Base-by-base conservation (phyloP, 1,139 yeast genomes). In the Candida albicans region DNA sequence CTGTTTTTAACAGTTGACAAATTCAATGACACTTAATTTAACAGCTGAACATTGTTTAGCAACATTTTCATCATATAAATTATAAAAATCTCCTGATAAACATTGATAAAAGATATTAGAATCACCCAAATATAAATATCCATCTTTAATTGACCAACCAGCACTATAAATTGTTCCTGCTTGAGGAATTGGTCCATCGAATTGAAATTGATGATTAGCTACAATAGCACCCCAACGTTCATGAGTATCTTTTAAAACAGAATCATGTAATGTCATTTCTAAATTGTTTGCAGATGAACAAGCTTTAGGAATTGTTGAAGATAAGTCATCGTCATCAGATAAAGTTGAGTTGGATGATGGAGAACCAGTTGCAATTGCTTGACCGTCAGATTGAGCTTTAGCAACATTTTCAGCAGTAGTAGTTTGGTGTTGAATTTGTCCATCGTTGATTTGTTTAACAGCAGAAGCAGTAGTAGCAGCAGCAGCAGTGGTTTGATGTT, bases 101-200 rank as follows among this genome's bases (percentile, higher is more conserved):
- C 95, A 86, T 74, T 84, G 89, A 80, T 78, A 85, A 82, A 86
- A 86, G 52, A 72, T 70, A 51, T 79, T 77, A 46, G 65, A 61
- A 67, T 73, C 70, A 70, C 93, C 93, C 54, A 86, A 70, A 48
- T 88, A 87, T 64, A 87, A 79, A 73, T 72, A 62, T 56, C 89
- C 89, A 44, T 80, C 84, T 45, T 65, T 57, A 57, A 84, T 68
- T 8, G 50, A 44, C 95, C 95, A 87, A 54, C 95, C 95, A 49
- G 82, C 87, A 61, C 95, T 95, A 69, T 82, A 85, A 68, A 86
- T 82, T 56, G 90, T 77, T 68, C 95, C 95, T 48, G 93, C 91
- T 77, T 86, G 95, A 59, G 93, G 93, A 69, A 91, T 90, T 56
- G 93, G 95, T 66, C 93, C 93, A 63, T 85, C 93, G 59, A 85